These are phyloP conservation scores for Lepiota subincarnata DNA, from an alignment of 768 basidiomycete genomes.

Conservation along the genomic window DNA sequence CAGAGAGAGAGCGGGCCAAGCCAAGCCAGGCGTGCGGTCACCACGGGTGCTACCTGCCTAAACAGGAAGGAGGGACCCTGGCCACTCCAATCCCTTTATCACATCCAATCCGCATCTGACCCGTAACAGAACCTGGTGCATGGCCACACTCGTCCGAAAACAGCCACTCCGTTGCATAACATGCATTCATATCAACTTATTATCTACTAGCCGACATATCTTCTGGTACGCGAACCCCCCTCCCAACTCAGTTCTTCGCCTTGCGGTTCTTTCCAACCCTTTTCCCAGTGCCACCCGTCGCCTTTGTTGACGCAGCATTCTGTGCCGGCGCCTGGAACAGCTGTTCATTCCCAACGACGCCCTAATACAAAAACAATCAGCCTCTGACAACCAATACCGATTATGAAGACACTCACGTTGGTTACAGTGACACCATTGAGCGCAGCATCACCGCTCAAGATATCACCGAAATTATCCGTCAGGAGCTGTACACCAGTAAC, in stretches of 20 bases:
- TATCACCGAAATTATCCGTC: neutral
- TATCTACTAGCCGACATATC: neutral
- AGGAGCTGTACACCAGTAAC: neutral
- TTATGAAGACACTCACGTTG: neutral
- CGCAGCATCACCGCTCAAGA: neutral
- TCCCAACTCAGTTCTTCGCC: neutral
- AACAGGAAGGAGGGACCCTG: neutral
- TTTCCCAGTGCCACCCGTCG: neutral
- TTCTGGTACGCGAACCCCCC: neutral
- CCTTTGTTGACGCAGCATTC: neutral
- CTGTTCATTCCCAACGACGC: neutral
- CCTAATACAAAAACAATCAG: neutral
- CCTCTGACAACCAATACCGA: neutral
- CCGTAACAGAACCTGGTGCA: too few species aligned
- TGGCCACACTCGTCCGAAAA: too few species aligned
- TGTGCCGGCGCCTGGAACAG: neutral
- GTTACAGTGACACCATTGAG: neutral
- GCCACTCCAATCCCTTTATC: slow-evolving; percentile 2
- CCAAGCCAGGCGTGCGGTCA: neutral
- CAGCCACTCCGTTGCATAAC: too few species aligned
- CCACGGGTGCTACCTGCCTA: slow-evolving; percentile 2
- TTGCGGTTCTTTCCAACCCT: neutral
- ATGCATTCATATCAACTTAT: too few species aligned
- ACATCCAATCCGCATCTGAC: neutral
- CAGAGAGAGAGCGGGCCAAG: neutral